Conservation (phyloP, 2,329 filamentous ascomycete genomes). For the Phialocephala sp. region DNA sequence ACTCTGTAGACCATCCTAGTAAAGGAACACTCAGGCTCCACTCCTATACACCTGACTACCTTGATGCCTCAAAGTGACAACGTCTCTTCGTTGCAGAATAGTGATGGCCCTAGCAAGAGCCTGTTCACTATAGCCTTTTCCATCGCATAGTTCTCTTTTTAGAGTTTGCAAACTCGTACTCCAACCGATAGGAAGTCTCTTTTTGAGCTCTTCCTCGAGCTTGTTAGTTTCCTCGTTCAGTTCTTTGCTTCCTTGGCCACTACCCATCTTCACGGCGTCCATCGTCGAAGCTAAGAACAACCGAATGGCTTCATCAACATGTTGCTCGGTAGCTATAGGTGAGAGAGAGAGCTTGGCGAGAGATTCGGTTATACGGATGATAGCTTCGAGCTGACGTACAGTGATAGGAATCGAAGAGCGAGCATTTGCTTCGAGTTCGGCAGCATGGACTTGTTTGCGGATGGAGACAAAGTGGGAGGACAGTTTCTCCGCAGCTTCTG, state of each 20-base stretch:
- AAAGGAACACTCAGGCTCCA: constrained; percentile 56
- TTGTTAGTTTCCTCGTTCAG: constrained; percentile 88
- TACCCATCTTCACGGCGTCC: constrained; percentile 94
- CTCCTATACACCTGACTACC: constrained; percentile 77
- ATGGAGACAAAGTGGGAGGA: constrained; percentile 98
- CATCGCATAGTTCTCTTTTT: constrained; percentile 88
- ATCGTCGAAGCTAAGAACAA: constrained; percentile 96
- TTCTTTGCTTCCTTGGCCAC: constrained; percentile 82
- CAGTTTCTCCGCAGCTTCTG: constrained; percentile 92
- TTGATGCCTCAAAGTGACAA: constrained; percentile 79
- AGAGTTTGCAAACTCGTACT: constrained; percentile 88
- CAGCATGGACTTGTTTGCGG: constrained; percentile 88
- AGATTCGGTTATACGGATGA: constrained; percentile 95
- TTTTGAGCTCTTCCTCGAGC: constrained; percentile 86
- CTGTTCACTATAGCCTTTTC: constrained; percentile 87
- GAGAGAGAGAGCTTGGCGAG: constrained; percentile 90
- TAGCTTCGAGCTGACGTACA: constrained; percentile 94
- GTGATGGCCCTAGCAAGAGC: constrained; percentile 83
- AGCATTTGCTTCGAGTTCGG: constrained; percentile 86
- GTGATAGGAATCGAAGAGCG: constrained; percentile 97
- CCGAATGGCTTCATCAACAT: constrained; percentile 96
- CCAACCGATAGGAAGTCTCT: constrained; percentile 92
- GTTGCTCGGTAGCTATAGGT: constrained; percentile 83
- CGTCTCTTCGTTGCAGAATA: constrained; percentile 86
- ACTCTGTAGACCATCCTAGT: neutral